These are phyloP conservation scores for Hansenula sp. DNA, from an alignment of 1,139 yeast genomes.

Conservation along the genomic window DNA sequence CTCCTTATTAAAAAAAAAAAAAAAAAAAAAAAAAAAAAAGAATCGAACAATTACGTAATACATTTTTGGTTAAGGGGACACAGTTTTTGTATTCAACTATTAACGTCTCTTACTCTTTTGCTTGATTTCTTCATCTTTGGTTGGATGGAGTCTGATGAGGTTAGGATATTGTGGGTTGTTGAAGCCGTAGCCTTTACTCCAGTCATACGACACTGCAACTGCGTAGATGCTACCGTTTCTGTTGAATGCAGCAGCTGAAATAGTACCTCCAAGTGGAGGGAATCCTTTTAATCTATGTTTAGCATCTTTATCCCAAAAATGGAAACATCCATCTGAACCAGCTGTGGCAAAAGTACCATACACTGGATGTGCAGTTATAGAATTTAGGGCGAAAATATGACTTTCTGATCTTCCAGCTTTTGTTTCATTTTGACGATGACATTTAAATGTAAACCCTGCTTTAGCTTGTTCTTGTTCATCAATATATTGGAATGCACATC, in stretches of 20 bases:
- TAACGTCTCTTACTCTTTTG: conserved; percentile 55
- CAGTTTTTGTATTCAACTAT: too few species aligned
- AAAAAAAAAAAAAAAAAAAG: background rate
- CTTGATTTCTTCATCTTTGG: conserved; percentile 81
- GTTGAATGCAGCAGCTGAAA: conserved; percentile 78
- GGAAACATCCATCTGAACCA: conserved; percentile 91
- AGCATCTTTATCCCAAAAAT: conserved; percentile 96
- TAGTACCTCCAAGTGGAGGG: conserved; percentile 67
- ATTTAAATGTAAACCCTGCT: conserved; percentile 83
- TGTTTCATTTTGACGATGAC: conserved; percentile 64
- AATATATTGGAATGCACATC: conserved; percentile 94
- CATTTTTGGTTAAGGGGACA: background rate
- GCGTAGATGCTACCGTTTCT: conserved; percentile 83
- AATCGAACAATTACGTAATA: background rate
- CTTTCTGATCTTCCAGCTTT: conserved; percentile 34
- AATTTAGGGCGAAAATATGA: conserved; percentile 73
- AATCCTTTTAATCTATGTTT: conserved; percentile 82
- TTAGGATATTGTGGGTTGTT: conserved; percentile 75
- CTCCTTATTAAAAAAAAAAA: background rate
- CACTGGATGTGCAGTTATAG: conserved; percentile 81
- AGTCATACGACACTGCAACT: conserved; percentile 89
- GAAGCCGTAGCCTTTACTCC: conserved; percentile 85
- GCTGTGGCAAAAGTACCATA: conserved; percentile 93
- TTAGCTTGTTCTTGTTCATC: conserved; percentile 75
- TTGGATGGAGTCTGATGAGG: conserved; percentile 75